phyloP scores from a whole-genome alignment of 306 rosid species.

The Rosa lucieae region DNA sequence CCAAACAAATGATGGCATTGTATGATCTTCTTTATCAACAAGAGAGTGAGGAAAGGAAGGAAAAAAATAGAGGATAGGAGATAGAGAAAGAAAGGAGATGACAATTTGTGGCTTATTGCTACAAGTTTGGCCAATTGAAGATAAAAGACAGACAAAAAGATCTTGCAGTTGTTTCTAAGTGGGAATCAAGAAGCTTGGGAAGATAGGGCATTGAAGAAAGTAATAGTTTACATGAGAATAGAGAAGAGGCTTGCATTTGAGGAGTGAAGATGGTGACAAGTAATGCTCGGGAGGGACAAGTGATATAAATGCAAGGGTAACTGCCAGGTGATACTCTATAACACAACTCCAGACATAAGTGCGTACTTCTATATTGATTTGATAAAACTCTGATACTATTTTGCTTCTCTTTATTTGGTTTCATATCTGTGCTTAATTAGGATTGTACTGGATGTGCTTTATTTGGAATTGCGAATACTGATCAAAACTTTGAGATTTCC shows the following conservation, averaged over 20 bases:
- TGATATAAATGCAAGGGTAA: background rate
- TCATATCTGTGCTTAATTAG: background rate
- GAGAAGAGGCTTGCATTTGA: background rate
- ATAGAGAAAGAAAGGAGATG: background rate
- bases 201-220: background rate
- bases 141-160: background rate
- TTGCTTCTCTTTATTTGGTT: background rate
- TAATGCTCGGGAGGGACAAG: background rate
- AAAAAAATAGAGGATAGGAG: background rate
- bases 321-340: background rate
- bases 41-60: background rate
- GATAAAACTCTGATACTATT: background rate
- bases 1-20: background rate
- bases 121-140: background rate
- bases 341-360: background rate
- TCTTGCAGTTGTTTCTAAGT: background rate
- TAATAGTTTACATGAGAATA: background rate
- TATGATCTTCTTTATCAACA: background rate
- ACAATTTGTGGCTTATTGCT: background rate
- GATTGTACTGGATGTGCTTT: background rate
- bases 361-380: background rate
- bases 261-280: background rate
- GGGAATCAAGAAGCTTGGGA: background rate
- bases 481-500: background rate
- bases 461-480: background rate